Percentiles rank a stretch among this genome's conserved stretches.
These are phyloP conservation scores for Ogataea siamensis DNA, from an alignment of 805 yeast genomes.

Conservation along the genomic window DNA sequence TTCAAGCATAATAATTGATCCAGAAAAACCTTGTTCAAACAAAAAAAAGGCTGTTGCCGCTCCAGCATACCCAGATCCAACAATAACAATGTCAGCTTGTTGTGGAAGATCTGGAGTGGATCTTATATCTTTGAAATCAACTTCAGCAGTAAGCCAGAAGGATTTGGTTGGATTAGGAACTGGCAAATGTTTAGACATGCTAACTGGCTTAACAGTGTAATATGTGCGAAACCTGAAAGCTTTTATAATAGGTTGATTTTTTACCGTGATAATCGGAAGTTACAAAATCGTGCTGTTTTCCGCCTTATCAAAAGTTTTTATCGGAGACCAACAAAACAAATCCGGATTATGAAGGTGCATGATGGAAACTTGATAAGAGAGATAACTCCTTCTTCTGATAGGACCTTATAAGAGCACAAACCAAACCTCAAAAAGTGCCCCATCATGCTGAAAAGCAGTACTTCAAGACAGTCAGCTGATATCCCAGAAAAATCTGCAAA, in stretches of 20 bases:
- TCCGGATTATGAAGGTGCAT: background rate
- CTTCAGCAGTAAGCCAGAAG: conserved; percentile 19
- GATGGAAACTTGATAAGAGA: background rate
- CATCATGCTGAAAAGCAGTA: no score
- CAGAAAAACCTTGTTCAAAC: conserved; percentile 24
- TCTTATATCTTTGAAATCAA: conserved; percentile 16
- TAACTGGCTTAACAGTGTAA: no score
- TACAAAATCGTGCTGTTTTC: no score
- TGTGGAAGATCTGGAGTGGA: conserved; percentile 32
- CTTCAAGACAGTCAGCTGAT: no score
- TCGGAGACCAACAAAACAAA: background rate
- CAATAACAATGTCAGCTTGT: conserved; percentile 38
- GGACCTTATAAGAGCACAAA: no score
- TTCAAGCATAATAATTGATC: conserved; percentile 27
- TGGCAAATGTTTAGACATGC: conserved; percentile 18
- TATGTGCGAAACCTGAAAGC: no score
- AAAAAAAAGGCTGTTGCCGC: conserved; percentile 38
- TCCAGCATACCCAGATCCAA: conserved; percentile 48
- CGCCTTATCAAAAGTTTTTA: no score
- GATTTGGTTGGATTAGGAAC: conserved; percentile 22
- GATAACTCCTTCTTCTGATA: no score
- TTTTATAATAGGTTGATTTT: background rate
- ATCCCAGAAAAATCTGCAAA: background rate
- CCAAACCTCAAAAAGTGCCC: background rate
- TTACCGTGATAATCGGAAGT: background rate